Percentiles rank a stretch among this genome's conserved stretches.
These are phyloP conservation scores for Neofusicoccum parvum DNA, from an alignment of 2,329 filamentous ascomycete genomes.

Conservation along the genomic window DNA sequence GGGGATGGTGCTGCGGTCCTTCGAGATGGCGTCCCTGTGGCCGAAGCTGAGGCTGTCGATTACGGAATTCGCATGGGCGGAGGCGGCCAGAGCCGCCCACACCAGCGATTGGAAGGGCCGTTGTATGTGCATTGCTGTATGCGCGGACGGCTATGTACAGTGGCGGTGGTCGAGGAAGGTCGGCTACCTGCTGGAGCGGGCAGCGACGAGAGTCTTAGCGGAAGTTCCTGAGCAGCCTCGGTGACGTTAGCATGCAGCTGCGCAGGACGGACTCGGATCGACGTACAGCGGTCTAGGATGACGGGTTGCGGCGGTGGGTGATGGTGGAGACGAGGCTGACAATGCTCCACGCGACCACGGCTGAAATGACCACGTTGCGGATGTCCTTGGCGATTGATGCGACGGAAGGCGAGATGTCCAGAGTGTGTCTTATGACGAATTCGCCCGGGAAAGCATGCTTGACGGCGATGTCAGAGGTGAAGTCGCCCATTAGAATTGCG, in stretches of 20 bases:
- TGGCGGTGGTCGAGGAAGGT: not conserved
- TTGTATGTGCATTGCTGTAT: slow-evolving; percentile 35
- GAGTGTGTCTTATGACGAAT: slow-evolving; percentile 52
- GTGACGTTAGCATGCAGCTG: not conserved
- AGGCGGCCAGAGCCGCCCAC: slow-evolving; percentile 49
- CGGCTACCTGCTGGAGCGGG: not conserved
- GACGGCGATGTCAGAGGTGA: slow-evolving; percentile 18
- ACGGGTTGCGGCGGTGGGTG: slow-evolving; percentile 1
- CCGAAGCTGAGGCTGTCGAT: slow-evolving; percentile 79
- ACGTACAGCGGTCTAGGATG: slow-evolving; percentile 19
- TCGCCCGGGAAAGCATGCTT: slow-evolving; percentile 20
- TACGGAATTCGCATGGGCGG: slow-evolving; percentile 65
- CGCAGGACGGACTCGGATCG: slow-evolving; percentile 26
- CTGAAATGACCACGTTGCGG: slow-evolving; percentile 52
- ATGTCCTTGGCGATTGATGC: slow-evolving; percentile 54
- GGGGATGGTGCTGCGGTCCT: slow-evolving; percentile 57
- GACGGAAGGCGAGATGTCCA: slow-evolving; percentile 54
- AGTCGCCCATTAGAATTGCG: slow-evolving; percentile 9
- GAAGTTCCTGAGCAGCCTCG: not conserved
- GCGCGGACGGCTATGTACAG: slow-evolving; percentile 22
- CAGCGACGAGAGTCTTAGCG: not conserved
- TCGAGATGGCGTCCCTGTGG: slow-evolving; percentile 64
- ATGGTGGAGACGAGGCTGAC: slow-evolving; percentile 34
- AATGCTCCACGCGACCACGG: slow-evolving; percentile 51
- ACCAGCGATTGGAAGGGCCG: slow-evolving; percentile 45